phyloP scores from a whole-genome alignment of 192 early-diverging fungal genomes.

The Backusella psychrophila region DNA sequence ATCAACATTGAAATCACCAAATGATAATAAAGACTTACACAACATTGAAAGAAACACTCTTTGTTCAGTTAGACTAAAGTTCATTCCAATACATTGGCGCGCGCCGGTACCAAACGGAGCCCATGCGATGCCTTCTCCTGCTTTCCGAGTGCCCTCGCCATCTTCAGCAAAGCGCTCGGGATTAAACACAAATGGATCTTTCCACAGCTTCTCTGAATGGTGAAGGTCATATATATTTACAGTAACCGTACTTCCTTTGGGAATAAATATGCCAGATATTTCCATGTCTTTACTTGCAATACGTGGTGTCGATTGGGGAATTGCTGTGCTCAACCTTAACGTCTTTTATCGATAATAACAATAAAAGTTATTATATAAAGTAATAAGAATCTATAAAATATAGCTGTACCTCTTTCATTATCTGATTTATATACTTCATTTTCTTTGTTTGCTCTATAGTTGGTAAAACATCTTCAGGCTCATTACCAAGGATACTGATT shows the following conservation, averaged over 20 bases:
- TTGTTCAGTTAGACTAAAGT: constrained; percentile 60
- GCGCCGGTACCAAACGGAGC: constrained; percentile 59
- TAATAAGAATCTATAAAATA: background rate
- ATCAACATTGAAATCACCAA: constrained; percentile 23
- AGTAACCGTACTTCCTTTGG: constrained; percentile 21
- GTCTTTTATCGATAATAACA: constrained; percentile 22
- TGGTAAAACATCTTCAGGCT: constrained; percentile 46
- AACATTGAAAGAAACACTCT: constrained; percentile 54
- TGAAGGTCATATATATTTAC: constrained; percentile 15
- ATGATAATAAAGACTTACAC: constrained; percentile 23
- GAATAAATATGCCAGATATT: constrained; percentile 16
- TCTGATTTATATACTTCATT: constrained; percentile 48
- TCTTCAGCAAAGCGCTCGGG: constrained; percentile 47
- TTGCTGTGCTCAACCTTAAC: constrained; percentile 42
- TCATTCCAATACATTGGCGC: constrained; percentile 62
- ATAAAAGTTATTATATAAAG: background rate
- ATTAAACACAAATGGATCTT: constrained; percentile 42
- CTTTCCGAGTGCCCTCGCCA: constrained; percentile 45
- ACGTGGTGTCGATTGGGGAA: constrained; percentile 27
- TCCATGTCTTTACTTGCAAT: constrained; percentile 19
- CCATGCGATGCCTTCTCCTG: constrained; percentile 27
- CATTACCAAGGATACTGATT: constrained; percentile 49
- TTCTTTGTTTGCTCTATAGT: constrained; percentile 50
- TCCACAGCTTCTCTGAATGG: constrained; percentile 30
- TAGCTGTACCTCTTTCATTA: constrained; percentile 43